Evolutionary conservation across 257 asterid species (phyloP).

Genomic region (Buddleja alternifolia): DNA sequence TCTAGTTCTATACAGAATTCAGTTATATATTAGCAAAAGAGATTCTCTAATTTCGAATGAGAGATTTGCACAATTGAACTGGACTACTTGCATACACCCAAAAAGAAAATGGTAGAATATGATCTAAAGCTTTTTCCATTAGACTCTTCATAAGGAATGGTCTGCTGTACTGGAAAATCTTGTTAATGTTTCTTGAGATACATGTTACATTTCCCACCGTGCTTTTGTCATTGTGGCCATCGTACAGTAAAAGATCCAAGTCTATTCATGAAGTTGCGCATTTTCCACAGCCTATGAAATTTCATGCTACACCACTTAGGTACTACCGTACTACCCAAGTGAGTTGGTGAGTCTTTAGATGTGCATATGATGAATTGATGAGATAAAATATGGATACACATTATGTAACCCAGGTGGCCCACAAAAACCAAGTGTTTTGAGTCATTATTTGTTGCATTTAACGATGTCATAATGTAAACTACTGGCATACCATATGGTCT

Average conservation of each 20-base stretch:
- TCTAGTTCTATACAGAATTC: conserved; percentile 11
- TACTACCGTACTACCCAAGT: too few relatives aligned
- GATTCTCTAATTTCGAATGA: not conserved
- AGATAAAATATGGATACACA: too few relatives aligned
- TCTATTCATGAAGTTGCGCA: not conserved
- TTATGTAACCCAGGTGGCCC: not conserved
- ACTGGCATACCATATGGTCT: too few relatives aligned
- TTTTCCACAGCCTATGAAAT: not conserved
- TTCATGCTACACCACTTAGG: too few relatives aligned
- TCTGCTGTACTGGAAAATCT: not conserved
- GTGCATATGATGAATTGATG: too few relatives aligned
- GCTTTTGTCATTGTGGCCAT: not conserved
- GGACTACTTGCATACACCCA: not conserved
- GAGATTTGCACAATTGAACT: not conserved
- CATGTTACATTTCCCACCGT: not conserved
- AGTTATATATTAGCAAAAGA: conserved; percentile 1
- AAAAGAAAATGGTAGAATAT: not conserved
- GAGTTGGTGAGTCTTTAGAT: too few relatives aligned
- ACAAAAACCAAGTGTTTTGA: not conserved
- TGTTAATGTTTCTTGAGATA: not conserved
- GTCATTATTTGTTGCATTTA: too few relatives aligned
- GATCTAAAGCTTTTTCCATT: not conserved
- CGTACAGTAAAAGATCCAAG: not conserved
- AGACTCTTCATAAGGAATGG: conserved; percentile 4
- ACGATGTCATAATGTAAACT: too few relatives aligned